These are phyloP conservation scores for Botrytis aclada DNA, from an alignment of 2,329 filamentous ascomycete genomes.

Conservation along the genomic window DNA sequence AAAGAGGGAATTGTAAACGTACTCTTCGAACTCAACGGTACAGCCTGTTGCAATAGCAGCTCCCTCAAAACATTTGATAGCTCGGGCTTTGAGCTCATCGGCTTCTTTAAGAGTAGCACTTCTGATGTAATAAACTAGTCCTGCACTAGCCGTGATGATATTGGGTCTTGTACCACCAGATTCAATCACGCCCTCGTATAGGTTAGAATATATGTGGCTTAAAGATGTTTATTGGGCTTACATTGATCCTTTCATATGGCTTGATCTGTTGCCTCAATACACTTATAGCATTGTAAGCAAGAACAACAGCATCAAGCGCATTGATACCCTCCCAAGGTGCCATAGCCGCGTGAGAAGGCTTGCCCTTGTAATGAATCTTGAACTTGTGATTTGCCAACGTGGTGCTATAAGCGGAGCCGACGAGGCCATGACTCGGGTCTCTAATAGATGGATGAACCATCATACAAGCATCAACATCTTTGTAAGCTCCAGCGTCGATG, in stretches of 20 bases:
- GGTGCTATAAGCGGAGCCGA: conserved; percentile 19
- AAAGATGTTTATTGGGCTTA: conserved; percentile 37
- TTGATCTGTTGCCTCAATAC: conserved; percentile 37
- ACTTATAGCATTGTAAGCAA: conserved; percentile 38
- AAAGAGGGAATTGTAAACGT: neutral
- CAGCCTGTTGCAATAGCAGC: conserved; percentile 32
- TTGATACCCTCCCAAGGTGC: conserved; percentile 42
- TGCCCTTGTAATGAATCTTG: conserved; percentile 31
- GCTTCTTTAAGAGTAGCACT: conserved; percentile 25
- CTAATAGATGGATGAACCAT: conserved; percentile 40
- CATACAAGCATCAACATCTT: conserved; percentile 40
- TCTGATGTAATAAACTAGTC: conserved; percentile 26
- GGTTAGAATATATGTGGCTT: neutral
- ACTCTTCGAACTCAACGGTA: conserved; percentile 37
- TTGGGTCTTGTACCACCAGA: conserved; percentile 41
- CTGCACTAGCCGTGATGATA: conserved; percentile 37
- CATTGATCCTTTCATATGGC: conserved; percentile 38
- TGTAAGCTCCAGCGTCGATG: conserved; percentile 45
- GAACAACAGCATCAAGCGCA: conserved; percentile 41
- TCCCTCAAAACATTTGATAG: conserved; percentile 31
- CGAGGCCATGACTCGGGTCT: neutral
- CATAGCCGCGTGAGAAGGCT: conserved; percentile 41
- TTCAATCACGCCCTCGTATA: conserved; percentile 18
- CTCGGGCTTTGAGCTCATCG: conserved; percentile 23
- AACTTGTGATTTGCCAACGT: conserved; percentile 26